Conservation (phyloP, 495 filamentous ascomycete genomes). For the Penicillium canariense region DNA sequence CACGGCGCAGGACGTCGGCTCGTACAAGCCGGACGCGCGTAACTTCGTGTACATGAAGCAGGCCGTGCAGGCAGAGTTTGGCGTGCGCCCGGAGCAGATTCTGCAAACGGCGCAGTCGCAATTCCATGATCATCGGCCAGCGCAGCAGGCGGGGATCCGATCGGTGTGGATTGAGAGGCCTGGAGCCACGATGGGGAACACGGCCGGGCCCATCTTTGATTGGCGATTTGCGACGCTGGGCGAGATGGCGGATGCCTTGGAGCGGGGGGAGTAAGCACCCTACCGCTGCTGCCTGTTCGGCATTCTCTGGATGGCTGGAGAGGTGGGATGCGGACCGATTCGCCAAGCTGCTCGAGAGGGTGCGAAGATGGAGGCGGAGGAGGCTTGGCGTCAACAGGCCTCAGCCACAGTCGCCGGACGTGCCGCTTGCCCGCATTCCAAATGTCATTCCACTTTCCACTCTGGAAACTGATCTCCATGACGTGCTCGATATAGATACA, state of each 20-base stretch:
- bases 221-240: slow-evolving; percentile 65
- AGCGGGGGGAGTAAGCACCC: neutral
- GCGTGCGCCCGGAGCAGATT: slow-evolving; percentile 51
- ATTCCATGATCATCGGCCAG: slow-evolving; percentile 70
- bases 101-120: slow-evolving; percentile 70
- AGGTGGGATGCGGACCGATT: neutral
- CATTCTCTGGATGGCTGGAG: neutral
- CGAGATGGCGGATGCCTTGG: slow-evolving; percentile 68
- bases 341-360: no score
- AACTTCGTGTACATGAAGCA: slow-evolving; percentile 69
- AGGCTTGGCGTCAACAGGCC: no score
- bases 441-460: no score
- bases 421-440: no score
- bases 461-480: no score
- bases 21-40: slow-evolving; percentile 65
- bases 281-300: neutral
- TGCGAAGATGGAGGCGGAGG: no score
- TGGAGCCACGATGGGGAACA: slow-evolving; percentile 42
- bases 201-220: slow-evolving; percentile 47
- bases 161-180: slow-evolving; percentile 71
- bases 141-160: slow-evolving; percentile 56
- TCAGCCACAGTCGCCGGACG: no score
- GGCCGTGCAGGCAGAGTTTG: slow-evolving; percentile 54
- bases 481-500: no score
- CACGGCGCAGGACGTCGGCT: slow-evolving; percentile 72